phyloP scores from a whole-genome alignment of 495 filamentous ascomycete species.

The Parathielavia appendiculata region DNA sequence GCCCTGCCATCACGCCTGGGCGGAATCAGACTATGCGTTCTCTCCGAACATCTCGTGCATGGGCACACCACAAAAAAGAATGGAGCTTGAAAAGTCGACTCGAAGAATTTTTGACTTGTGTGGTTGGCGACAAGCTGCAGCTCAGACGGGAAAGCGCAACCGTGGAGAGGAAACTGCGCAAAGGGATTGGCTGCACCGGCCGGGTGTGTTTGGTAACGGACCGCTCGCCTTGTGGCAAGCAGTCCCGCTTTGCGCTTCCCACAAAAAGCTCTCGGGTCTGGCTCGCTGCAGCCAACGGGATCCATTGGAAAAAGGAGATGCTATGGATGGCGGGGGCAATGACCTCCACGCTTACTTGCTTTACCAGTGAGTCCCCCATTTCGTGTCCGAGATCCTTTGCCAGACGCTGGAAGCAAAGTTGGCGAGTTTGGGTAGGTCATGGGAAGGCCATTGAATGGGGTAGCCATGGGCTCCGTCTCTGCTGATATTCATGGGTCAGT shows the following conservation, averaged over 20 bases:
- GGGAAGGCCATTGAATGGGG: neutral
- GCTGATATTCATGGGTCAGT: neutral
- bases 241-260: neutral
- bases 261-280: constrained; percentile 5
- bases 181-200: neutral
- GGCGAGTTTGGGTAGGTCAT: too few relatives aligned
- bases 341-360: constrained; percentile 3
- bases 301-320: neutral
- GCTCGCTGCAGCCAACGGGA: constrained; percentile 14
- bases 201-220: constrained; percentile 6
- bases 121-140: constrained; percentile 8
- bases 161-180: neutral
- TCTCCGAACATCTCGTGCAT: constrained; percentile 5
- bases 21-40: constrained; percentile 5
- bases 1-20: neutral
- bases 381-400: too few relatives aligned
- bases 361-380: constrained; percentile 2
- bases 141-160: constrained; percentile 3
- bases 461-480: constrained; percentile 2
- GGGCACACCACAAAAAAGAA: constrained; percentile 2
- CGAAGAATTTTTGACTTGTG: neutral
- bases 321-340: constrained; percentile 3
- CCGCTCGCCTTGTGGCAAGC: constrained; percentile 25
- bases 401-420: too few relatives aligned
- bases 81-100: neutral